phyloP scores from a whole-genome alignment of 2,329 filamentous ascomycete genomes.

The Aspergillus ibericus region DNA sequence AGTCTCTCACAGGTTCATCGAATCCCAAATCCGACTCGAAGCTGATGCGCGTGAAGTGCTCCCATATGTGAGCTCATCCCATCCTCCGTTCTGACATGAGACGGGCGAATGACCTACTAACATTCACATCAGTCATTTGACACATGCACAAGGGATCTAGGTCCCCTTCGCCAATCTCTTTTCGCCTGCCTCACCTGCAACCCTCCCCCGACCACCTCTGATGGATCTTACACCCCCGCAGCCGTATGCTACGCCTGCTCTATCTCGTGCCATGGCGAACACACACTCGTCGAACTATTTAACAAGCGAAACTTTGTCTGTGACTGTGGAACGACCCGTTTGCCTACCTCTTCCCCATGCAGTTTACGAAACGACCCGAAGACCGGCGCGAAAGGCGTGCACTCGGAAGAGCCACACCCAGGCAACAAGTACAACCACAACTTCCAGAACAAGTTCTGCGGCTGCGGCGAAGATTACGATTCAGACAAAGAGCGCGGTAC shows the following conservation, averaged over 20 bases:
- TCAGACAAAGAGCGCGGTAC: slow-evolving; percentile 87
- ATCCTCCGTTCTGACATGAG: neutral
- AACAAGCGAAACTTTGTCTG: slow-evolving; percentile 93
- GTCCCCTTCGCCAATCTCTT: slow-evolving; percentile 79
- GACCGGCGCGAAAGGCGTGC: slow-evolving; percentile 77
- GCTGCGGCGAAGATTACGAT: slow-evolving; percentile 84
- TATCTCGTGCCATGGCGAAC: slow-evolving; percentile 93
- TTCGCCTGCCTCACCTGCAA: slow-evolving; percentile 96
- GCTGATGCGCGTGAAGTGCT: slow-evolving; percentile 92
- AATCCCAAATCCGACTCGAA: slow-evolving; percentile 85
- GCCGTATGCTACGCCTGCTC: slow-evolving; percentile 97
- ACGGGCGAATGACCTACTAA: slow-evolving; percentile 13
- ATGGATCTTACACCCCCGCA: slow-evolving; percentile 68
- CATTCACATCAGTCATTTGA: slow-evolving; percentile 73
- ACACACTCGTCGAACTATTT: slow-evolving; percentile 93
- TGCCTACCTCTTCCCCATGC: slow-evolving; percentile 71
- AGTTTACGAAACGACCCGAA: slow-evolving; percentile 68
- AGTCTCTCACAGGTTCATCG: slow-evolving; percentile 67
- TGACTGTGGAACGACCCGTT: slow-evolving; percentile 87
- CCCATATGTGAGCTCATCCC: slow-evolving; percentile 68
- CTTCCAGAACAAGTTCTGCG: slow-evolving; percentile 89
- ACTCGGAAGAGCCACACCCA: slow-evolving; percentile 68
- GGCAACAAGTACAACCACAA: slow-evolving; percentile 93
- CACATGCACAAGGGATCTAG: slow-evolving; percentile 86
- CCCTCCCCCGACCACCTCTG: slow-evolving; percentile 65